Base-by-base conservation (phyloP, 768 basidiomycete genomes). In the Termitomyces sp. region DNA sequence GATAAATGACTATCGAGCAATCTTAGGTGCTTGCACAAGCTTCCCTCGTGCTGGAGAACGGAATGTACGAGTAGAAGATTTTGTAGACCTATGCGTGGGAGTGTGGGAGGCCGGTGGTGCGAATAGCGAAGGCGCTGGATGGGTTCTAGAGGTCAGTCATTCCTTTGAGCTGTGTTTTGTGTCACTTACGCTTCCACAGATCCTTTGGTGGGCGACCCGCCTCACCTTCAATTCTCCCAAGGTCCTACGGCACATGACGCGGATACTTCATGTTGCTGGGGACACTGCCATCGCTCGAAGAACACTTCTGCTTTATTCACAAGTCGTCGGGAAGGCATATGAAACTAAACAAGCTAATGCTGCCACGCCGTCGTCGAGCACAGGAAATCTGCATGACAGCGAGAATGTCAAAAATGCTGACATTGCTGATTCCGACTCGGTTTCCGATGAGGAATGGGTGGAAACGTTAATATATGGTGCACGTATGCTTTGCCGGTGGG, bases 161-260 rank as follows among this genome's bases (percentile, higher is more conserved):
- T 58, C 43, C 26, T 47, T 38, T 56, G 46, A 45, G 22, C 19
- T 11, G 30, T n/a, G n/a, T 52, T 26, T 38, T n/a, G 24, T 30
- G 21, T 30, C 28, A 51, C 32, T 55, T 46, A 54, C 41, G 44
- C 48, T 58, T 38, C 26, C 19, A 34, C 67, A 90, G 89, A 80
- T 93, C 21, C 78, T 98, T 2, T 96, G 93, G 89, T 94, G 93
- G 93, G 88, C 93, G 1, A 94, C 93, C 9, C 84, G 87, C 21
- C 79, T 94, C 21, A 98, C 96, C 0, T 97, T 98, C 76, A 94
- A 97, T 65, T 95, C 91, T 0, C 88, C 87, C 57, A 82, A 85
- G 9, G 74, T 98, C 8, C 80, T 91, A 53, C 85, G 95, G 0
- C 90, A 97, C 68, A 85, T 98, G 77, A 83, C 84, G 28, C 83